Conservation (phyloP, 1,284 basidiomycete species). For the Uromyces viciae-fabae region DNA sequence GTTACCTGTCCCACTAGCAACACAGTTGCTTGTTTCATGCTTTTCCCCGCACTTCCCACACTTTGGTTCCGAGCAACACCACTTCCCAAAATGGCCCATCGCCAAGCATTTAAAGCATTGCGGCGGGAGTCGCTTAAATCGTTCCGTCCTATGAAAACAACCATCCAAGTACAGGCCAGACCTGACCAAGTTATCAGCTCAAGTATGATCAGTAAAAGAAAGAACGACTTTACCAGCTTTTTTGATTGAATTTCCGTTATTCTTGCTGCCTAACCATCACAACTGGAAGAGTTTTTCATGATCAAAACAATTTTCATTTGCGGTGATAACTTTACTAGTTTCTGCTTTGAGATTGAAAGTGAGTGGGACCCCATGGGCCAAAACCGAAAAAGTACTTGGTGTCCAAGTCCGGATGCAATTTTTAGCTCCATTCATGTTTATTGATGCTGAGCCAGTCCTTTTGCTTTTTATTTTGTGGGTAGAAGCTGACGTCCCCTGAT, state of each 20-base stretch:
- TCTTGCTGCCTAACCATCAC: neutral
- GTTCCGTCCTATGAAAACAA: neutral
- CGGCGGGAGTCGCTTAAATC: neutral
- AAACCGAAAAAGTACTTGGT: neutral
- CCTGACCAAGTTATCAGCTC: neutral
- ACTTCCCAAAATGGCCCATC: neutral
- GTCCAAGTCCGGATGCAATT: neutral
- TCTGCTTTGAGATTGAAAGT: too few species aligned
- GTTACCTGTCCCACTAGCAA: too few species aligned
- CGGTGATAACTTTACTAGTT: too few species aligned
- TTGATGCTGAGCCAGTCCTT: neutral
- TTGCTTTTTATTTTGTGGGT: neutral
- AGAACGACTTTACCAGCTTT: neutral
- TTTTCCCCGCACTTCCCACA: neutral
- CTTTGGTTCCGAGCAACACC: neutral
- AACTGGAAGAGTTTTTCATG: neutral
- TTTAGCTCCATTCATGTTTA: neutral
- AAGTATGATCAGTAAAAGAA: neutral
- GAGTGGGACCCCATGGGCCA: neutral
- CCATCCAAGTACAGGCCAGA: neutral
- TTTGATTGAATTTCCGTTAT: too few species aligned
- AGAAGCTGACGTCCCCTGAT: neutral
- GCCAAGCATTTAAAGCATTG: slow-evolving; percentile 6
- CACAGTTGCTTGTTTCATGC: neutral
- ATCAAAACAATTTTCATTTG: too few species aligned